These are phyloP conservation scores for Porpolomopsis calyptriformis DNA, from an alignment of 768 basidiomycete genomes.

Conservation along the genomic window DNA sequence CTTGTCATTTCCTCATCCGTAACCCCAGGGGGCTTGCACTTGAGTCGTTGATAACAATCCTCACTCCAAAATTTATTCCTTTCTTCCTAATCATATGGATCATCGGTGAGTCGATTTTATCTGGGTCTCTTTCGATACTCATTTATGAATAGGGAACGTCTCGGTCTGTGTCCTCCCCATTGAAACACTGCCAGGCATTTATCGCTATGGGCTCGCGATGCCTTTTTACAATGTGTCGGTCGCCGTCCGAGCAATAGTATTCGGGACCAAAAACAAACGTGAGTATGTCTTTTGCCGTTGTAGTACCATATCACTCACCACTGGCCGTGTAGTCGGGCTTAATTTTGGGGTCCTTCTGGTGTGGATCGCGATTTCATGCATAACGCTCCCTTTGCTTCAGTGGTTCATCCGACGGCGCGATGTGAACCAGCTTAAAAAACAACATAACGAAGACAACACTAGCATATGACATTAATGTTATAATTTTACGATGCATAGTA, in stretches of 20 bases:
- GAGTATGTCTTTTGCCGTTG: slow-evolving; percentile 15
- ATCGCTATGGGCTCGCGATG: slow-evolving; percentile 55
- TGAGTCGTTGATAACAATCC: slow-evolving; percentile 46
- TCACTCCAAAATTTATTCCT: slow-evolving; percentile 41
- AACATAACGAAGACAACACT: background rate
- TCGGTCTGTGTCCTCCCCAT: slow-evolving; percentile 49
- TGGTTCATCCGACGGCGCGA: slow-evolving; percentile 23
- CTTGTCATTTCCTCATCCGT: background rate
- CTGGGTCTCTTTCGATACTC: background rate
- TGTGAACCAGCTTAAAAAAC: slow-evolving; percentile 5
- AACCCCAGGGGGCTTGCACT: slow-evolving; percentile 46
- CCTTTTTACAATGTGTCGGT: slow-evolving; percentile 66
- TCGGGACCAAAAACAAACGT: slow-evolving; percentile 54
- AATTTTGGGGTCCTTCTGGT: slow-evolving; percentile 51
- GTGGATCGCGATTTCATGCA: slow-evolving; percentile 46
- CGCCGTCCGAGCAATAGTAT: slow-evolving; percentile 52
- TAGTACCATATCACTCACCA: background rate
- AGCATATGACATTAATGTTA: background rate
- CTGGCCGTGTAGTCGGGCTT: slow-evolving; percentile 36
- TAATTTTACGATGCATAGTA: background rate
- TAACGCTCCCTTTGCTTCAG: slow-evolving; percentile 43
- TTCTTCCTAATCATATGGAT: slow-evolving; percentile 60
- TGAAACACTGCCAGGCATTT: slow-evolving; percentile 45
- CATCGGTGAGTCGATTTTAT: slow-evolving; percentile 32
- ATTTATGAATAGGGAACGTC: slow-evolving; percentile 36